A percentile compares a stretch with the other conserved stretches of the same genome.
Conservation (phyloP, 2,329 filamentous ascomycete genomes). For the Colletotrichum plurivorum region DNA sequence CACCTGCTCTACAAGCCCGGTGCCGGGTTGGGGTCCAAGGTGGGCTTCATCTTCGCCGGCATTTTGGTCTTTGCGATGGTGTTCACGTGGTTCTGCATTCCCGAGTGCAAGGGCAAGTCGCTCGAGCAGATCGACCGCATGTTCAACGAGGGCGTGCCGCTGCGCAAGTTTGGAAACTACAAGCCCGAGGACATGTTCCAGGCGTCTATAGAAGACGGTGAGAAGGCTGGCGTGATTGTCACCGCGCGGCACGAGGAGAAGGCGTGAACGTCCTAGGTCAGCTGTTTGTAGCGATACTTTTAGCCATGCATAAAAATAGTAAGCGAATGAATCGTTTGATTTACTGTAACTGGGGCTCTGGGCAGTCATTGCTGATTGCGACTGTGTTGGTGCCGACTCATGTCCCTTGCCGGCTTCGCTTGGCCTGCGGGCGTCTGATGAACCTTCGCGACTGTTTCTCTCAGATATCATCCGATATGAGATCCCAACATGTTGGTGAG, state of each 20-base stretch:
- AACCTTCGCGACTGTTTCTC: too few species aligned
- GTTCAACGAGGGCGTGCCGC: slow-evolving; percentile 40
- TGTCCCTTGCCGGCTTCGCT: too few species aligned
- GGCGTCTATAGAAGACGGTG: background rate
- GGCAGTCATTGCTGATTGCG: too few species aligned
- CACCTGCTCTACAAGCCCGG: slow-evolving; percentile 39
- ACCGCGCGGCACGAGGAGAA: slow-evolving; percentile 25
- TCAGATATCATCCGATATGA: too few species aligned
- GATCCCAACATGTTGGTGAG: too few species aligned
- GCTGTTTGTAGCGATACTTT: too few species aligned
- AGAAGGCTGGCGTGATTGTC: slow-evolving; percentile 19
- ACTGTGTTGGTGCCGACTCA: too few species aligned
- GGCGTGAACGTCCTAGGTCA: background rate
- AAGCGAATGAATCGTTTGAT: too few species aligned
- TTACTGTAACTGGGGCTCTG: too few species aligned
- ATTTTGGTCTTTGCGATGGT: slow-evolving; percentile 38
- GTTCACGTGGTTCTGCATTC: slow-evolving; percentile 41
- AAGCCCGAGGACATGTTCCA: slow-evolving; percentile 23
- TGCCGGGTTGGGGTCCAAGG: slow-evolving; percentile 37
- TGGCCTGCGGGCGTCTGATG: too few species aligned
- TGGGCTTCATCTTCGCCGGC: slow-evolving; percentile 43
- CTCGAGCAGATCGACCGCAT: slow-evolving; percentile 46
- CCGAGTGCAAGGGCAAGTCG: slow-evolving; percentile 45
- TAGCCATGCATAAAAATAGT: background rate
- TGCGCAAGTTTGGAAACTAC: slow-evolving; percentile 42